Evolutionary conservation across 1,284 basidiomycete genomes (phyloP).

Genomic region (Clitocybe nebularis): DNA sequence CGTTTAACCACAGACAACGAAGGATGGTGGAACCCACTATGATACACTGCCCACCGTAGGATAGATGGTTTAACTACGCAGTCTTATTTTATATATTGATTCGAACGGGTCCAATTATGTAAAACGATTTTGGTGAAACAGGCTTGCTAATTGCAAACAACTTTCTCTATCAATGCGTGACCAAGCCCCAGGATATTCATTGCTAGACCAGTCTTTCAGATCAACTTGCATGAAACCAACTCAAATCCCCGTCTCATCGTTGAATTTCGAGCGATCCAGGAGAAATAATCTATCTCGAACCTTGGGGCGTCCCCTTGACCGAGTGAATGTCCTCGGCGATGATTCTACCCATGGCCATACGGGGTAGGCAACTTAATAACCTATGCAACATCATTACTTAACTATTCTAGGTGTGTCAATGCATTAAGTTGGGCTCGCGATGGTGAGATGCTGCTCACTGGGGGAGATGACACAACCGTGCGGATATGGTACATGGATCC

Average conservation of each 20-base stretch:
- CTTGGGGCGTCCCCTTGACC: conserved; percentile 25
- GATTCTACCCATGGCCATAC: conserved; percentile 51
- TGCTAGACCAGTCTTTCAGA: no score
- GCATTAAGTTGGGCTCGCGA: conserved; percentile 80
- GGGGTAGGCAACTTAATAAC: conserved; percentile 41
- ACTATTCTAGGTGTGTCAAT: conserved; percentile 67
- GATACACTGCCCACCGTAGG: no score
- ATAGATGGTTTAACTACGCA: no score
- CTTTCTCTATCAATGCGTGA: no score
- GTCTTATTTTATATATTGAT: no score
- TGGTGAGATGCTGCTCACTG: conserved; percentile 71
- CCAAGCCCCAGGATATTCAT: no score
- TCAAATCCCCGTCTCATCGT: conserved; percentile 14
- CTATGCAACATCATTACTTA: conserved; percentile 5
- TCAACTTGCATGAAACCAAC: no score
- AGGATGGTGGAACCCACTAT: no score
- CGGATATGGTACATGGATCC: conserved; percentile 34
- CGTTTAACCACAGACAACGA: no score
- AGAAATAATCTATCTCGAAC: conserved; percentile 19
- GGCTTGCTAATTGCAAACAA: no score
- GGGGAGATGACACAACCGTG: conserved; percentile 81
- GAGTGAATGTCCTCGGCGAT: conserved; percentile 62
- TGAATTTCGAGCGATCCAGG: conserved; percentile 19
- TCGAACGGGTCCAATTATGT: no score
- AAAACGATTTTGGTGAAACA: no score